Evolutionary conservation across 352 stramenopile species (phyloP), one percentile per base, ranked within the genome.

Genomic region (Elongisporangium senticosum): DNA sequence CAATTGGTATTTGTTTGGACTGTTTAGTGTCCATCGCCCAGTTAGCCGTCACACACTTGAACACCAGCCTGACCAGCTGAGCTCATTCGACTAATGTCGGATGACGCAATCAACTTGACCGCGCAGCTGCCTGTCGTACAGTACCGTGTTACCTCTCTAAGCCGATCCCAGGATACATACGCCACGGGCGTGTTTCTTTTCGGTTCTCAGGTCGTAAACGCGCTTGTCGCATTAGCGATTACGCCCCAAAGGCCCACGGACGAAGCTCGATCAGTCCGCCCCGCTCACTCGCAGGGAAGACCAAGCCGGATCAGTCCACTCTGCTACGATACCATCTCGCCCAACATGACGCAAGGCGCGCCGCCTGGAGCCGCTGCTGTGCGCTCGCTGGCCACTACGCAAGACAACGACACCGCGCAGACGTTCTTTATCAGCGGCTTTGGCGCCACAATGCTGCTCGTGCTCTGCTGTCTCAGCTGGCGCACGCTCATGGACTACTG

Each of bases 401-500:
- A 43, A 43, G 11, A 43, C 33, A 43, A 43, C 33, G 11, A 43
- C 33, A 43, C 33, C 15, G 33, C 33, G 33, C 33, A 43, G 33
- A 43, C 33, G 33, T 43, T 43, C 33, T 65, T 84, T 21, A 65
- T 59, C 11, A 50, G 70, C 51, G 64, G 72, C 43, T 65, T 86
- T 23, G 72, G 53, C 20, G 51, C 62, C 23, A 65, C 47, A 14
- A 58, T 84, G 20, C 7, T 82, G 21, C 24, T 77, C n/a, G 58
- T 83, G 24, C 67, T 75, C 19, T 22, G 73, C 4, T 74, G 63
- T 52, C 67, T 84, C 26, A 79, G 69, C 15, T 83, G 76, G 76
- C 79, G 71, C 71, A 68, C 69, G 4, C 80, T 67, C 39, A 37
- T 77, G 19, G 74, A 84, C 49, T 86, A 74, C 59, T 86, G 76